Evolutionary conservation across 2,329 filamentous ascomycete genomes (phyloP).

Genomic region (Curvularia sp.): DNA sequence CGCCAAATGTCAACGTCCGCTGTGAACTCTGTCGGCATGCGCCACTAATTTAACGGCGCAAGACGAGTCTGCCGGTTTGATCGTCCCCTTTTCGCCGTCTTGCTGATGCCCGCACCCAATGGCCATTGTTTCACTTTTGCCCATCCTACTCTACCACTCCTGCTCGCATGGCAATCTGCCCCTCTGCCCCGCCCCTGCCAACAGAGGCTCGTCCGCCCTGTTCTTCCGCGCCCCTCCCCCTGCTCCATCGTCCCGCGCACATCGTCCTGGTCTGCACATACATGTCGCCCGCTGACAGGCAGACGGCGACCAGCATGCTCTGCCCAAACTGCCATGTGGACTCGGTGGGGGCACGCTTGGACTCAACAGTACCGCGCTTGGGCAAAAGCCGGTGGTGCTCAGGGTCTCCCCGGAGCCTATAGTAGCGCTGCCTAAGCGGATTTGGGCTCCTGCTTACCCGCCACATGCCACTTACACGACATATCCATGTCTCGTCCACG

Average conservation of each 20-base stretch:
- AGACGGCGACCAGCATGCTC: not conserved
- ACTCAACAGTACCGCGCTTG: slow-evolving; percentile 7
- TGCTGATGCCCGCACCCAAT: slow-evolving; percentile 1
- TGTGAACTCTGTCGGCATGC: slow-evolving; percentile 8
- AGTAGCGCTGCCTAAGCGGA: slow-evolving; percentile 18
- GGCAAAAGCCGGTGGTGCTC: slow-evolving; percentile 1
- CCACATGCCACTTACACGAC: slow-evolving; percentile 8
- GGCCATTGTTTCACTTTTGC: slow-evolving; percentile 9
- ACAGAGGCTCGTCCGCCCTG: no score
- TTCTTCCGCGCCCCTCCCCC: not conserved
- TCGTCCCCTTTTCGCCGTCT: slow-evolving; percentile 18
- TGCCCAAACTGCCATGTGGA: slow-evolving; percentile 2
- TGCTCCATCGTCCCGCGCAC: not conserved
- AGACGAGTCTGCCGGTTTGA: slow-evolving; percentile 20
- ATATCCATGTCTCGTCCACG: slow-evolving; percentile 5
- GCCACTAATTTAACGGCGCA: slow-evolving; percentile 8
- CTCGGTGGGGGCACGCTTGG: slow-evolving; percentile 15
- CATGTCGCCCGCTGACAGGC: slow-evolving; percentile 4
- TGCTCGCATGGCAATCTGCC: not conserved
- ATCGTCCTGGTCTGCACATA: not conserved
- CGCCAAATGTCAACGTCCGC: slow-evolving; percentile 16
- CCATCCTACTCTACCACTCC: slow-evolving; percentile 1
- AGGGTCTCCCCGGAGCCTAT: slow-evolving; percentile 20
- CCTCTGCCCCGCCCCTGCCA: no score
- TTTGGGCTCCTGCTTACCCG: slow-evolving; percentile 6